These are phyloP conservation scores for Paecilomyces dactylethromorphus DNA, from an alignment of 2,329 filamentous ascomycete species.

Conservation along the genomic window DNA sequence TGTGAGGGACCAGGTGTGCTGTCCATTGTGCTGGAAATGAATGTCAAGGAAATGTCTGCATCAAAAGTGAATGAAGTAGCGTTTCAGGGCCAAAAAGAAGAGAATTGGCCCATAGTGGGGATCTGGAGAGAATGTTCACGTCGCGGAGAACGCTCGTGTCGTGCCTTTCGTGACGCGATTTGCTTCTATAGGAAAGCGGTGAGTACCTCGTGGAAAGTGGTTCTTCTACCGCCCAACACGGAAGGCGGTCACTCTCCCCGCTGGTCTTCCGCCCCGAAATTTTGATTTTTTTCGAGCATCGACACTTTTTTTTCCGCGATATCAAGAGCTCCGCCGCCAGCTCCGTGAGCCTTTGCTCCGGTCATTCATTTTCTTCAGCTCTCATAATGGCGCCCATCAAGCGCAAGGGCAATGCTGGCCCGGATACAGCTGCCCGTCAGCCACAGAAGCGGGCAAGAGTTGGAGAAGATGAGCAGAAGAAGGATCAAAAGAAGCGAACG, in stretches of 20 bases:
- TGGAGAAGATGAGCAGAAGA: slow-evolving; percentile 26
- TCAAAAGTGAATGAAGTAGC: not conserved
- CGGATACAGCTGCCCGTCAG: slow-evolving; percentile 27
- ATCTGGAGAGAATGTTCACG: slow-evolving; percentile 8
- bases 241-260: slow-evolving; percentile 14
- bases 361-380: not conserved
- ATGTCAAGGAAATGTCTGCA: not conserved
- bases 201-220: not conserved
- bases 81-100: slow-evolving; percentile 1
- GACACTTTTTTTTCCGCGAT: slow-evolving; percentile 14
- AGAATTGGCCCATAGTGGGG: slow-evolving; percentile 15
- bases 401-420: slow-evolving; percentile 36
- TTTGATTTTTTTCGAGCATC: slow-evolving; percentile 16
- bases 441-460: slow-evolving; percentile 36
- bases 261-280: slow-evolving; percentile 6
- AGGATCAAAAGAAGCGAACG: slow-evolving; percentile 22
- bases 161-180: slow-evolving; percentile 21
- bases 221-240: not conserved
- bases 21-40: slow-evolving; percentile 21
- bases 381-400: slow-evolving; percentile 39
- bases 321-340: not conserved
- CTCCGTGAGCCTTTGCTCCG: not conserved
- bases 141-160: slow-evolving; percentile 13
- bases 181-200: slow-evolving; percentile 13
- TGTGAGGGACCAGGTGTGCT: slow-evolving; percentile 23